These are phyloP conservation scores for Clarireedia sp. DNA, from an alignment of 2,329 filamentous ascomycete genomes.

Conservation along the genomic window DNA sequence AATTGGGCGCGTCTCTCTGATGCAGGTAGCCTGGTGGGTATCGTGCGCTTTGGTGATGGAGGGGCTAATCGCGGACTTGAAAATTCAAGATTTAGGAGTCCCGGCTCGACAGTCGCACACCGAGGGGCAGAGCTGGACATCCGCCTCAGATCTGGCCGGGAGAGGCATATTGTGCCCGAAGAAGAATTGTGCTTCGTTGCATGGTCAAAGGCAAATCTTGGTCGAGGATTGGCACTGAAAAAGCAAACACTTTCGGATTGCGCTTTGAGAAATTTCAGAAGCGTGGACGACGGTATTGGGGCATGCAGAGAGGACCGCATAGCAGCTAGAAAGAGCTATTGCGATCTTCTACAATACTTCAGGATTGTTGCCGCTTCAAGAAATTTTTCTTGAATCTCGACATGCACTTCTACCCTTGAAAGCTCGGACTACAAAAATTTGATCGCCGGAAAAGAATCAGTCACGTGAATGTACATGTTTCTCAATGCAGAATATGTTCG, in stretches of 20 bases:
- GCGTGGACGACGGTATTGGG: slow-evolving; percentile 41
- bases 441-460: neutral
- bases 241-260: slow-evolving; percentile 56
- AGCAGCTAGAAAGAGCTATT: slow-evolving; percentile 18
- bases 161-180: neutral
- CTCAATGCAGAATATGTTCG: neutral
- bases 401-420: slow-evolving; percentile 9
- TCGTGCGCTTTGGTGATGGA: slow-evolving; percentile 1
- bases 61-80: slow-evolving; percentile 17
- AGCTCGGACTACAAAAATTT: slow-evolving; percentile 13
- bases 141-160: slow-evolving; percentile 14
- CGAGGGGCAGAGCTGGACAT: slow-evolving; percentile 17
- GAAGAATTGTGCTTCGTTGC: slow-evolving; percentile 12
- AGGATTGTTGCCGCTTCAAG: slow-evolving; percentile 6
- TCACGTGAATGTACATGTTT: neutral
- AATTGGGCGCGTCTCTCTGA: slow-evolving; percentile 9
- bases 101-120: slow-evolving; percentile 18
- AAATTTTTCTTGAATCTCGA: neutral
- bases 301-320: slow-evolving; percentile 27
- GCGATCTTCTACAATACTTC: slow-evolving; percentile 3
- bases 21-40: slow-evolving; percentile 5
- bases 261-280: slow-evolving; percentile 65
- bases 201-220: slow-evolving; percentile 23
- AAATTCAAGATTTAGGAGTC: slow-evolving; percentile 24
- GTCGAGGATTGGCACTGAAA: slow-evolving; percentile 36